Evolutionary conservation across 257 asterid species (phyloP).

Genomic region (Capsicum baccatum): DNA sequence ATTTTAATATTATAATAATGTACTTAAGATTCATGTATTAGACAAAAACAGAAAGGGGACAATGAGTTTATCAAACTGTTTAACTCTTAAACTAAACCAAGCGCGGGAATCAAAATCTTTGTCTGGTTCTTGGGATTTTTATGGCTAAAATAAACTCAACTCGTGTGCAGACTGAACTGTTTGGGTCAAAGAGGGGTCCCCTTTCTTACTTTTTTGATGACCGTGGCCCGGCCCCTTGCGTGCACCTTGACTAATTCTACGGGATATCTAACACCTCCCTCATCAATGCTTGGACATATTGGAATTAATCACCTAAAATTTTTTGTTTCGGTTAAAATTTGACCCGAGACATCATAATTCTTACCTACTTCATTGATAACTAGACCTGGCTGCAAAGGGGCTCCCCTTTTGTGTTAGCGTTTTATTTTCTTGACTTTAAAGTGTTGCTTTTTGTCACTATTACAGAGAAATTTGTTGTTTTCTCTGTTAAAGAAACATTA

Average conservation of each 20-base stretch:
- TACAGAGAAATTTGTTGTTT: conserved; percentile 22
- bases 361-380: too few relatives aligned
- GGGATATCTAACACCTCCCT: too few relatives aligned
- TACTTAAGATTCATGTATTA: conserved; percentile 35
- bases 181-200: conserved; percentile 42
- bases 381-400: not conserved
- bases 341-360: too few relatives aligned
- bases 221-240: too few relatives aligned
- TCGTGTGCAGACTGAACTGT: conserved; percentile 51
- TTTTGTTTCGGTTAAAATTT: too few relatives aligned
- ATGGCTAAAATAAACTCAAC: conserved; percentile 38
- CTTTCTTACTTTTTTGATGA: too few relatives aligned
- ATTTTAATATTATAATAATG: conserved; percentile 15
- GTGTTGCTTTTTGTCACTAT: conserved; percentile 24
- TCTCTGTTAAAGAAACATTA: not conserved
- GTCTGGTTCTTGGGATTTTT: conserved; percentile 44
- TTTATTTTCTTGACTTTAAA: conserved; percentile 26
- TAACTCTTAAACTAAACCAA: conserved; percentile 29
- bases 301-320: too few relatives aligned
- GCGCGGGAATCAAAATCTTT: conserved; percentile 52
- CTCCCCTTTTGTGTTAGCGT: not conserved
- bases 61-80: conserved; percentile 31
- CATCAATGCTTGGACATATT: too few relatives aligned
- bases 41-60: conserved; percentile 31
- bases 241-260: too few relatives aligned